phyloP scores from a whole-genome alignment of 306 rosid genomes.

The Prosopis cineraria region DNA sequence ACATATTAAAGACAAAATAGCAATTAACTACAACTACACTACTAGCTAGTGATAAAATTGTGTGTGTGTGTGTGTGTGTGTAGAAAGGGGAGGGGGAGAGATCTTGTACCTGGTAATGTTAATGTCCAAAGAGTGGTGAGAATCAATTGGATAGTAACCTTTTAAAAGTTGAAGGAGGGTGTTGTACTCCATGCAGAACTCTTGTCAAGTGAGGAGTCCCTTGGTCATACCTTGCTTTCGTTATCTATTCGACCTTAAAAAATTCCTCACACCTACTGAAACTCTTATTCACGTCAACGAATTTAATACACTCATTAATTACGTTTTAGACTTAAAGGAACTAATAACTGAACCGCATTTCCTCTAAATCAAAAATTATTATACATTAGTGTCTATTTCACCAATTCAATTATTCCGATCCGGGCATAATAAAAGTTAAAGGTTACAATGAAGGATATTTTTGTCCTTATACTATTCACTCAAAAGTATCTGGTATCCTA shows the following conservation, averaged over 20 bases:
- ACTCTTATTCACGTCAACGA: background rate
- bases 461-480: too few relatives aligned
- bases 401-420: background rate
- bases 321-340: background rate
- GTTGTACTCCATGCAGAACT: background rate
- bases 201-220: slow-evolving; percentile 16
- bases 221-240: background rate
- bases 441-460: too few relatives aligned
- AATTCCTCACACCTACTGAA: background rate
- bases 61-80: background rate
- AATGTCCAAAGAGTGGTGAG: background rate
- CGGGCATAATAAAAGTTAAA: too few relatives aligned
- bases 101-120: background rate
- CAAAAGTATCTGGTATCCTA: too few relatives aligned
- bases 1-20: background rate
- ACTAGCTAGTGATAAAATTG: too few relatives aligned
- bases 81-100: background rate
- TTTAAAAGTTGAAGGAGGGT: background rate
- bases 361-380: background rate
- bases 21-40: too few relatives aligned
- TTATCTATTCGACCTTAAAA: background rate
- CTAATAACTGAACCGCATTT: background rate
- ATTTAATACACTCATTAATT: background rate
- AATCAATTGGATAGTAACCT: background rate
- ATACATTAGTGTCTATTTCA: background rate